Conservation (phyloP, 164 flowering plant genomes). For the Litsea cubeba region DNA sequence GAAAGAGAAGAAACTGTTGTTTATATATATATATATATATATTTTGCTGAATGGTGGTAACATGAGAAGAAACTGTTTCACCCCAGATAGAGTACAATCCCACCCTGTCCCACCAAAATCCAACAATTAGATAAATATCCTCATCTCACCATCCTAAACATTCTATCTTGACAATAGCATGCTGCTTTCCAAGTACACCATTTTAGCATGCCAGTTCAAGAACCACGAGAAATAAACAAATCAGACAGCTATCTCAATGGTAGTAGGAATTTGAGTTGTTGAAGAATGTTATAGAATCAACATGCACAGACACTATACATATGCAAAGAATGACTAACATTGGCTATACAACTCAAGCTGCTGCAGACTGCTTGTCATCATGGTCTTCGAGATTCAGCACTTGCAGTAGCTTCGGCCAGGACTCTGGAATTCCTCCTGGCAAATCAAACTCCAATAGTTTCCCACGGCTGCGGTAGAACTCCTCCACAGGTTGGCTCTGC, state of each 20-base stretch:
- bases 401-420: slow-evolving; percentile 83
- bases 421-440: slow-evolving; percentile 93
- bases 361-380: slow-evolving; percentile 46
- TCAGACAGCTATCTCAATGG: not conserved
- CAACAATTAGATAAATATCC: not conserved
- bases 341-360: slow-evolving; percentile 24
- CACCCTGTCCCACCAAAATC: not conserved
- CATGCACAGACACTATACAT: not conserved
- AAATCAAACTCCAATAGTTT: slow-evolving; percentile 78
- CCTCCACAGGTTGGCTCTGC: slow-evolving; percentile 90
- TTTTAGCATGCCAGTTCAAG: not conserved
- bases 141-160: not conserved
- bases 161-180: not conserved
- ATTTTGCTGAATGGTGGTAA: too few species aligned
- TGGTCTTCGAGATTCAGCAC: slow-evolving; percentile 71
- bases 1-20: too few species aligned
- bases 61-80: too few species aligned
- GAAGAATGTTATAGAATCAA: not conserved
- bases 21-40: too few species aligned
- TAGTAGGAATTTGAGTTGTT: not conserved
- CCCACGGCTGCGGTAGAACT: slow-evolving; percentile 65
- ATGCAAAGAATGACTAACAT: slow-evolving; percentile 21
- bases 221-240: not conserved
- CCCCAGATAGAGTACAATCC: not conserved
- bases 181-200: not conserved